Evolutionary conservation across 768 basidiomycete genomes (phyloP), one percentile per base, ranked within the genome.

Genomic region (Mycena kentingensis): DNA sequence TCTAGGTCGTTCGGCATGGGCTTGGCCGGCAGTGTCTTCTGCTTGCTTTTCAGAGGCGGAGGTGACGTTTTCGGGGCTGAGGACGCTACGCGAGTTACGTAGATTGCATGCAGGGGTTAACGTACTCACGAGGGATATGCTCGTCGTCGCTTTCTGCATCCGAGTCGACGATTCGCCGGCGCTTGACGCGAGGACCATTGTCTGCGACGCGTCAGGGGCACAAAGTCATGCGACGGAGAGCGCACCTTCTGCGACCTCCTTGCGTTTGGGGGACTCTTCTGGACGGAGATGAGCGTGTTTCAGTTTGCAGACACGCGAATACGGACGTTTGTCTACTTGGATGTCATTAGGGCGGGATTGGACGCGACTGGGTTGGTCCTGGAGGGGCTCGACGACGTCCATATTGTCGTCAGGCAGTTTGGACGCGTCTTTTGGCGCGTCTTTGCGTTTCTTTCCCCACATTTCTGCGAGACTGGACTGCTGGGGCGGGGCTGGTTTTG

Each of bases 391-490:
- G 54, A 70, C 70, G 15, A 68, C 66, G 2, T 70, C 66, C 69
- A 71, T 70, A 24, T 56, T 44, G 43, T 62, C 61, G 31, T 61
- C 65, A 35, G 56, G 66, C 44, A 47, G 55, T 43, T 57, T 69
- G 13, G 63, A 43, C 54, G 47, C 61, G 35, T 65, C 60, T 58
- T 67, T 52, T 27, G 49, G 55, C 54, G 67, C 64, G 59, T 54
- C 63, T 55, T 54, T 67, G 60, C 46, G 32, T 57, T 67, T 77
- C 69, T 80, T 80, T 10, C 74, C 76, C 88, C 88, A 93, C 73
- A 90, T 77, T 49, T 90, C 87, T 51, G 81, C 76, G 32, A 93
- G 79, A 62, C 75, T 90, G n/a, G 89, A 76, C 66, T 93, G 90
- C 52, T 90, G 88, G 6, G 85, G 82, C 0, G 87, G 85, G 3